Evolutionary conservation across 495 filamentous ascomycete genomes (phyloP), one percentile per base, ranked within the genome.

Genomic region (Cryomyces minteri): DNA sequence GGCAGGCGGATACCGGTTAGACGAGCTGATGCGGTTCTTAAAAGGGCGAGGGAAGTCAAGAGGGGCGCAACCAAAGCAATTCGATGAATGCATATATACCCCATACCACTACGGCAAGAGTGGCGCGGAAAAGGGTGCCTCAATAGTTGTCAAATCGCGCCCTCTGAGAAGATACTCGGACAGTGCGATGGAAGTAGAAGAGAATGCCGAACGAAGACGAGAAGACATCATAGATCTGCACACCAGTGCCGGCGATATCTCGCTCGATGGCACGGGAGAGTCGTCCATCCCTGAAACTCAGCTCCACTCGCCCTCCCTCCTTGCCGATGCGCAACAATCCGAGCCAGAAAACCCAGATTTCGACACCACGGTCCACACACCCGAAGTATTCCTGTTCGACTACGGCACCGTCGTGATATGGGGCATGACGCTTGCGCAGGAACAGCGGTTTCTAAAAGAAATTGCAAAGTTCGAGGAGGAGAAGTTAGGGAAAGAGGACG

Each of bases 371-470:
- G 83, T 95, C 8, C 84, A 93, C 58, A 93, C 78, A 2, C 87
- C 88, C 0, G 90, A 98, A 60, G 71, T 95, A 7, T 96, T 98
- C 61, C 71, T 98, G 25, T 98, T 94, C 58, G 81, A 94, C 52
- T 98, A 98, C 55, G 90, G 90, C 37, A 92, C 94, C n/a, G 83
- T 94, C n/a, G 90, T 98, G n/a, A 88, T 96, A 58, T 98, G 90
- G 90, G 90, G 90, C 48, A 94, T 98, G 88, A 78, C 83, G 0
- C 62, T 80, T 6, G 67, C 73, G 6, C 78, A 98, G 50, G 90
- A 98, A 61, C 74, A 80, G 40, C 71, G 80, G 28, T 93, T 98
- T 55, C 66, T 98, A 5, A 88, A 87, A 47, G 90, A 98, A 52
- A 80, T 96, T 43, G 77, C 83, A n/a, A 94, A 88, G 57, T 98